Percentiles rank a stretch among this genome's conserved stretches.
Conservation (phyloP, 176 grass and related monocot genomes). For the Tillandsia leiboldiana region DNA sequence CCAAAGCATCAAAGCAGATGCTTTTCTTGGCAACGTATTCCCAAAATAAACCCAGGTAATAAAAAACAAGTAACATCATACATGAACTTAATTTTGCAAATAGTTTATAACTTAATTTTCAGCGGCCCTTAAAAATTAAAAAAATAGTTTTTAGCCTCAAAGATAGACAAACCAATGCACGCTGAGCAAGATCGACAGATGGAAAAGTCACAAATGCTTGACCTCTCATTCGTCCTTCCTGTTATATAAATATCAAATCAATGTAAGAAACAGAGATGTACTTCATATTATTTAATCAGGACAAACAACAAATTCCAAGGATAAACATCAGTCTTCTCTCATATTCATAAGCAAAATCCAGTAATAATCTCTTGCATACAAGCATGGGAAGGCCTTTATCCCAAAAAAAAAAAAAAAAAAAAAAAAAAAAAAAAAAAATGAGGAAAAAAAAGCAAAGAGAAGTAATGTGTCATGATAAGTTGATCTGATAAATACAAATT, state of each 20-base stretch:
- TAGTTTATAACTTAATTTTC: background rate
- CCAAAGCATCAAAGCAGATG: too few species aligned
- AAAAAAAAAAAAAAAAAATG: background rate
- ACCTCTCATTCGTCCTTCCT: constrained; percentile 87
- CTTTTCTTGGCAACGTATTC: too few species aligned
- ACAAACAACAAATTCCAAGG: too few species aligned
- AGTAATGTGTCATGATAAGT: background rate
- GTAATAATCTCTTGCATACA: background rate
- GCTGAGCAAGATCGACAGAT: constrained; percentile 53
- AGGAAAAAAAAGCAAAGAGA: background rate
- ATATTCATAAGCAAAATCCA: background rate
- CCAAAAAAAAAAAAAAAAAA: background rate
- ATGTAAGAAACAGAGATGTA: constrained; percentile 11
- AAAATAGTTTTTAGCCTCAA: background rate
- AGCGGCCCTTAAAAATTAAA: background rate
- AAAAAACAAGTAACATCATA: background rate
- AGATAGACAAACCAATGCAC: constrained; percentile 52
- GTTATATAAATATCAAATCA: constrained; percentile 22
- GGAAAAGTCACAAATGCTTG: constrained; percentile 98
- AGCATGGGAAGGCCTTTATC: background rate
- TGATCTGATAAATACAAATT: background rate
- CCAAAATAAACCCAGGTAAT: too few species aligned
- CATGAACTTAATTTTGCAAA: background rate
- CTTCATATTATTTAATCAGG: background rate
- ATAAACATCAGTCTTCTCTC: background rate